phyloP scores from a whole-genome alignment of 176 grass and related monocot species.

The Calamus simplicifolius region DNA sequence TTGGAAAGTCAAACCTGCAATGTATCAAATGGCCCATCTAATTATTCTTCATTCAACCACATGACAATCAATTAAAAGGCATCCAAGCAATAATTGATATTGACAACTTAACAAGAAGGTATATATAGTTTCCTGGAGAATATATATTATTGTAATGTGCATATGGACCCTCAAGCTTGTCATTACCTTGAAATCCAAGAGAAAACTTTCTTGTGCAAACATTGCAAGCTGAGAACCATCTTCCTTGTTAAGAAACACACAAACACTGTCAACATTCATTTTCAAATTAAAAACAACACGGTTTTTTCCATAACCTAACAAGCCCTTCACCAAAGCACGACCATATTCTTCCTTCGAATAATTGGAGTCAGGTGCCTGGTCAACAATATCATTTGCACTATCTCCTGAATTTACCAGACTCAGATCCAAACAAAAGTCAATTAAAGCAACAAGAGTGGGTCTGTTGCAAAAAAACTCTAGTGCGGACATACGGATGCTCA shows the following conservation, averaged over 20 bases:
- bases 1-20: too few species aligned
- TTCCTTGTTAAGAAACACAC: slow-evolving; percentile 96
- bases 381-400: slow-evolving; percentile 27
- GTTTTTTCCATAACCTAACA: slow-evolving; percentile 84
- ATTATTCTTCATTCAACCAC: too few species aligned
- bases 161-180: slow-evolving; percentile 3
- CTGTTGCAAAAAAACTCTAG: slow-evolving; percentile 90
- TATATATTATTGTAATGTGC: too few species aligned
- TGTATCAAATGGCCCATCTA: too few species aligned
- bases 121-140: too few species aligned
- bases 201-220: slow-evolving; percentile 94
- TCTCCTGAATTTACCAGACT: slow-evolving; percentile 52
- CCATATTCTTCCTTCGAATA: slow-evolving; percentile 47
- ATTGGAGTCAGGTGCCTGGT: slow-evolving; percentile 19
- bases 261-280: slow-evolving; percentile 93
- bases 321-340: slow-evolving; percentile 63
- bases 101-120: too few species aligned
- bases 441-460: slow-evolving; percentile 88
- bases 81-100: too few species aligned
- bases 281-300: slow-evolving; percentile 88
- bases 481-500: slow-evolving; percentile 88
- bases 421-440: slow-evolving; percentile 86
- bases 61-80: too few species aligned
- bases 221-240: slow-evolving; percentile 92
- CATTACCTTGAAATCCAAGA: slow-evolving; percentile 88